Evolutionary conservation across 257 asterid genomes (phyloP).

Genomic region (Knoxia roxburghii): DNA sequence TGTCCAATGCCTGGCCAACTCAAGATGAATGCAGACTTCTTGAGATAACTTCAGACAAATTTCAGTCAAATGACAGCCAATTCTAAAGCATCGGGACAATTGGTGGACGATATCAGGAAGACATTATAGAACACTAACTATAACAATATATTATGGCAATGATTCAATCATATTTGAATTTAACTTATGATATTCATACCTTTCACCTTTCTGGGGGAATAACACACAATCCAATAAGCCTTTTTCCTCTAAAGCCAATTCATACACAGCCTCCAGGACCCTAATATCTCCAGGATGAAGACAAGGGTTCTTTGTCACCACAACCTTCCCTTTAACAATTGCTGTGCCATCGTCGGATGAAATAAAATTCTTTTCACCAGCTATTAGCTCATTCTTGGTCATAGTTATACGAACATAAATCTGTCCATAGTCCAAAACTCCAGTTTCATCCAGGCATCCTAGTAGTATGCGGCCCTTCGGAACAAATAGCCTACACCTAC

Average conservation of each 20-base stretch:
- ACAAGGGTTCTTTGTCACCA: conserved; percentile 90
- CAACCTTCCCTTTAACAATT: conserved; percentile 67
- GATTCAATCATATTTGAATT: background rate
- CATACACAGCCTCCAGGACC: conserved; percentile 83
- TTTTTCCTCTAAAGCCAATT: conserved; percentile 43
- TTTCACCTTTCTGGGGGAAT: conserved; percentile 85
- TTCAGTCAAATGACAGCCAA: background rate
- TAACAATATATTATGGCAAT: background rate
- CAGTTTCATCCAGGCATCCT: conserved; percentile 81
- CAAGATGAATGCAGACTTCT: background rate
- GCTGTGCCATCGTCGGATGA: conserved; percentile 53
- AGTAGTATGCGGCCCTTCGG: conserved; percentile 80
- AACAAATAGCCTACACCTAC: conserved; percentile 71
- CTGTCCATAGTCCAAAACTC: conserved; percentile 74
- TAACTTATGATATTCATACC: conserved; percentile 32
- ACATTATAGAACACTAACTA: background rate
- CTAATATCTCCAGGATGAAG: conserved; percentile 96
- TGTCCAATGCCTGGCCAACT: background rate
- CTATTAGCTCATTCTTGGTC: conserved; percentile 47
- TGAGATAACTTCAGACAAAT: background rate
- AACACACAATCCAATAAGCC: conserved; percentile 69
- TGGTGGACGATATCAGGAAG: background rate
- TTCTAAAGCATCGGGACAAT: background rate
- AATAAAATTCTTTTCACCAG: conserved; percentile 39
- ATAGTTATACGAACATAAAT: conserved; percentile 63